Evolutionary conservation across 1,139 yeast genomes (phyloP), one percentile per base, ranked within the genome.

Genomic region (Candida albicans): DNA sequence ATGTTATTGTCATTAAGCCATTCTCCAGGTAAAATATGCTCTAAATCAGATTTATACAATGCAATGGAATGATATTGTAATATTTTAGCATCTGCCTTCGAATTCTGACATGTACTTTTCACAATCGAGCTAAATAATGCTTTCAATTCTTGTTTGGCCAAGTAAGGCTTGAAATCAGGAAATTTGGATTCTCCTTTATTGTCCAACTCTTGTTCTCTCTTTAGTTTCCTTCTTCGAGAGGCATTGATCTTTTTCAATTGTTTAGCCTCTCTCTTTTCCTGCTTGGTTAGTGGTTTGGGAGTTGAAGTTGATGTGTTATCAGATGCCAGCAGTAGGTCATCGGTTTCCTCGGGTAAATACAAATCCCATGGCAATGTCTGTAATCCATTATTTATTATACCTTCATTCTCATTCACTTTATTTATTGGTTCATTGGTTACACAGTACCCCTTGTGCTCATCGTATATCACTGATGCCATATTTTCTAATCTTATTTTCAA

Each of bases 1-100:
- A 87, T 75, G 50, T 83, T 80, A 54, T 83, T 84, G 55, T 86
- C 95, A 54, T 82, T 83, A 28, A 87, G 64, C 95, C 95, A 86
- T 55, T 83, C 85, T 27, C 79, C 86, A 0, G 77, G 76, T 25
- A 69, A 47, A 0, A 72, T 51, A 45, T 64, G 71, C 28, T 61
- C 64, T 33, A 68, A 46, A 49, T 73, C 78, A 0, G 71, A 63
- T 35, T 59, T 56, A 52, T 72, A 73, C 14, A 72, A 48, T 14
- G 76, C 73, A 33, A 72, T 60, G 26, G 75, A 68, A 35, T 66
- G 68, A 48, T 64, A 71, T 46, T 71, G 75, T 40, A 70, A 54
- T n/a, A 68, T 45, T 46, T 67, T 67, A 33, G 50, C 52, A 37
- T 67, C 70, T 3, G 41, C 42, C 44, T 53, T 38, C 32, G 24